Evolutionary conservation across 2,329 filamentous ascomycete genomes (phyloP), one percentile per base, ranked within the genome.

Genomic region (Microsporum canis): DNA sequence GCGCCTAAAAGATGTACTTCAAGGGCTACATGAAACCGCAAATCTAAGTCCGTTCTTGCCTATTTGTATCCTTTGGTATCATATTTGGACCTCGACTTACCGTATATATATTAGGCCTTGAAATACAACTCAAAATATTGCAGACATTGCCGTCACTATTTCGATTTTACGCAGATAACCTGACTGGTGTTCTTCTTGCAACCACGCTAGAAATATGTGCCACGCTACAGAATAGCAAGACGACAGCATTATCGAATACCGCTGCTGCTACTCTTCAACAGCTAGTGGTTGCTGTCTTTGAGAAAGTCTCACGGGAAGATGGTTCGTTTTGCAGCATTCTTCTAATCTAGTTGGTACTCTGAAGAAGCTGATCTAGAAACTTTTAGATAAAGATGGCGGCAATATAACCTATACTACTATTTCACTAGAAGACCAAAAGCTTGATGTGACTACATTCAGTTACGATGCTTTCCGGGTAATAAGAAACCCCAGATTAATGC

Each of bases 261-360:
- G 94, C 94, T 7, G 90, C 92, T 31, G 94, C 94, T n/a, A 97
- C 94, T 1, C 78, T 99, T 60, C 92, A 96, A 74, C 94, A 97
- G 73, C 82, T 99, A 12, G 86, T 97, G 5, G 89, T 94, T 36
- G 88, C 89, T 0, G 88, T 96, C 0, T 97, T 96, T 73, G 94
- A 97, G 71, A 94, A 95, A 72, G 90, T 96, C 1, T 83, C 86
- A 0, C 77, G 78, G 4, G 91, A 96, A 77, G 91, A 96, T 71
- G 86, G 86, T 87, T 75, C 72, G 83, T 79, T 10, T 36, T 23
- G 1, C 17, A 23, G 17, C 17, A 23, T 23, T 23, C 17, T 23
- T 23, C 17, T 23, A 23, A 23, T 23, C 17, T 23, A 23, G 17
- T 23, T 41, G 3, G 12, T 17, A 33, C 5, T 39, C 12, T 29